Percentiles rank a stretch among this genome's conserved stretches.
phyloP scores from a whole-genome alignment of 2,329 filamentous ascomycete genomes.

The Ampelomyces quisqualis region DNA sequence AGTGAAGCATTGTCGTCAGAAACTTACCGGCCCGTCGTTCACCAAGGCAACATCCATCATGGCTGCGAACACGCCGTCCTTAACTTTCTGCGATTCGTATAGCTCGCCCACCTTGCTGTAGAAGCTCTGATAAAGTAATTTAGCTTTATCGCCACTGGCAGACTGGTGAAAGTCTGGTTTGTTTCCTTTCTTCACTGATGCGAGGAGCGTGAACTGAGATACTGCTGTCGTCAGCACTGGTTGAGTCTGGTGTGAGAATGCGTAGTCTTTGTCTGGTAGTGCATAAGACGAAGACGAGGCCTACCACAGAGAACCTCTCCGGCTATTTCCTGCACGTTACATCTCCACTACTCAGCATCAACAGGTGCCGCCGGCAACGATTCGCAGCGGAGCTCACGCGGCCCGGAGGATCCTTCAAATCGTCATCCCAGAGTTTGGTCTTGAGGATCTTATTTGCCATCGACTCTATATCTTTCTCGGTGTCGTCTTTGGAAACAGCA shows the following conservation, averaged over 20 bases:
- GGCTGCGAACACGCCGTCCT: conserved; percentile 95
- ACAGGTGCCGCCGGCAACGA: neutral
- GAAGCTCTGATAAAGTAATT: conserved; percentile 80
- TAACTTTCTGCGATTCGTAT: conserved; percentile 74
- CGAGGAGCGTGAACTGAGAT: conserved; percentile 93
- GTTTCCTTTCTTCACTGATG: conserved; percentile 89
- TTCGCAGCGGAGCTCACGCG: conserved; percentile 37
- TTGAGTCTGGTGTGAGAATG: neutral
- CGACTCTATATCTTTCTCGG: conserved; percentile 79
- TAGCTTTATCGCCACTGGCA: conserved; percentile 74
- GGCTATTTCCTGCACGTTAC: conserved; percentile 79
- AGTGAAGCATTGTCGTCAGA: conserved; percentile 42
- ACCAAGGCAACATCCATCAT: conserved; percentile 98
- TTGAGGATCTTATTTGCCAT: conserved; percentile 86
- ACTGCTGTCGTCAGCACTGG: conserved; percentile 57
- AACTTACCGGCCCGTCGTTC: conserved; percentile 76
- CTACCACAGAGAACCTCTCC: conserved; percentile 94
- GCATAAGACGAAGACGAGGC: no score
- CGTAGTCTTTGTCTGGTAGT: conserved; percentile 4
- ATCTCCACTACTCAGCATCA: conserved; percentile 71
- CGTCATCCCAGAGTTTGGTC: conserved; percentile 88
- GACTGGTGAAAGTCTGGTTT: conserved; percentile 95
- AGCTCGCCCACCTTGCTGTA: conserved; percentile 70
- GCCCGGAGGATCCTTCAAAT: conserved; percentile 57
- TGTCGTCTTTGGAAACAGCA: conserved; percentile 87